Evolutionary conservation across 441 rosid species (phyloP).

Genomic region (Macaranga tanarius): DNA sequence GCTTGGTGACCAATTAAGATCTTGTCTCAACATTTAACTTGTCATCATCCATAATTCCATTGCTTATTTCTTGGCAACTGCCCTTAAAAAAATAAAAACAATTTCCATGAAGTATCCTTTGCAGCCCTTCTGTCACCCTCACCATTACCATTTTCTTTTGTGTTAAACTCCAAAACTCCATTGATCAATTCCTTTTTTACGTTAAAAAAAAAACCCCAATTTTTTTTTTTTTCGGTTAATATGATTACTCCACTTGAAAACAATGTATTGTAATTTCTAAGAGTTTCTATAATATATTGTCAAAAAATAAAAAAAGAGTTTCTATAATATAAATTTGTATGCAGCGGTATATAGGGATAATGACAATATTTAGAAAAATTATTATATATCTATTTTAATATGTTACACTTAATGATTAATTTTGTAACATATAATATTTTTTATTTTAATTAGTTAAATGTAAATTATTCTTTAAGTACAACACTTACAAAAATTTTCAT

Average conservation of each 20-base stretch:
- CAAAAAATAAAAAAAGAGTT: too few species aligned
- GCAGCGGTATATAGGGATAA: too few species aligned
- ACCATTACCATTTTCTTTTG: neutral
- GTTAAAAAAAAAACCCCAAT: too few species aligned
- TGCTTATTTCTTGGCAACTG: neutral
- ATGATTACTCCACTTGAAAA: neutral
- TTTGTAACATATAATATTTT: too few species aligned
- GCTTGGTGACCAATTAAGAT: slow-evolving; percentile 30
- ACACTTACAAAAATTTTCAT: neutral
- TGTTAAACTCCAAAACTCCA: too few species aligned
- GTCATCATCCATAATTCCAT: slow-evolving; percentile 4
- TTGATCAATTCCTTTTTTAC: too few species aligned
- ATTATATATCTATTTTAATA: too few species aligned
- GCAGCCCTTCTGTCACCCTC: neutral
- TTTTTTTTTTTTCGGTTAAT: neutral
- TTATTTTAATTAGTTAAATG: too few species aligned
- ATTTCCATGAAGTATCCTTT: neutral
- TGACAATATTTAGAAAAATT: too few species aligned
- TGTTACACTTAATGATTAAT: too few species aligned
- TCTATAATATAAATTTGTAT: neutral
- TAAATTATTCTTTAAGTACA: too few species aligned
- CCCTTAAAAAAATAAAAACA: neutral
- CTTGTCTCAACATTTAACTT: slow-evolving; percentile 3
- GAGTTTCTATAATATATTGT: neutral
- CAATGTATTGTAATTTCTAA: neutral